Evolutionary conservation across 805 yeast species (phyloP).

Genomic region (Candida michaelii): DNA sequence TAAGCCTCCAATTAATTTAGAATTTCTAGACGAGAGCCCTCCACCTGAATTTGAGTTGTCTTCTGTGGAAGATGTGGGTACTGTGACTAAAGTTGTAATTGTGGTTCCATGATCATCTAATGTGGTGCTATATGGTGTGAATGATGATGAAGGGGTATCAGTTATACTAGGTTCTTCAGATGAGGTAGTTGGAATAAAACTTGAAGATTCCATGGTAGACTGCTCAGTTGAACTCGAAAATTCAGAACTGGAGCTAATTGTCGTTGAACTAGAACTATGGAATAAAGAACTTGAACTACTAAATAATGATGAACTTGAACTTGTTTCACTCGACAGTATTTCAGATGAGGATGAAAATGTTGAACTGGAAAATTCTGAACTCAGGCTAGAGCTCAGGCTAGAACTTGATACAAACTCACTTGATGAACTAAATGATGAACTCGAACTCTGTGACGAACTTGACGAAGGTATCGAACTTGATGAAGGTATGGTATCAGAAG

Average conservation of each 20-base stretch:
- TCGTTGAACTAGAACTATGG: conserved; percentile 2
- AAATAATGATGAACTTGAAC: not conserved
- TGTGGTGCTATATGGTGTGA: conserved; percentile 16
- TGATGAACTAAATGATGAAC: too few species aligned
- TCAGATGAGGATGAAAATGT: too few species aligned
- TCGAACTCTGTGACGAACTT: too few species aligned
- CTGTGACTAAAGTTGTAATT: conserved; percentile 38
- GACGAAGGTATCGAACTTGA: too few species aligned
- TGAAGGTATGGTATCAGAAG: too few species aligned
- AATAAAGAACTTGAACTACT: not conserved
- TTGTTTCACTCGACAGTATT: not conserved
- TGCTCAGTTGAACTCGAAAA: too few species aligned
- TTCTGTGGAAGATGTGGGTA: conserved; percentile 28
- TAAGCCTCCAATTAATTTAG: conserved; percentile 43
- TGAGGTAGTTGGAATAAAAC: not conserved
- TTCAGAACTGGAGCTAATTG: conserved; percentile 3
- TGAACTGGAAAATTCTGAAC: conserved; percentile 1
- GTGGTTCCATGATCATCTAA: conserved; percentile 29
- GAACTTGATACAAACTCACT: too few species aligned
- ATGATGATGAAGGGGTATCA: conserved; percentile 7
- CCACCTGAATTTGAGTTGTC: conserved; percentile 13
- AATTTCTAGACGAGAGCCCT: conserved; percentile 22
- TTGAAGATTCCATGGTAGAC: not conserved
- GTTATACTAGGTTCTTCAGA: not conserved
- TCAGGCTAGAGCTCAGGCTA: too few species aligned